phyloP scores from a whole-genome alignment of 2,329 filamentous ascomycete species.

The Botrytis medusae region DNA sequence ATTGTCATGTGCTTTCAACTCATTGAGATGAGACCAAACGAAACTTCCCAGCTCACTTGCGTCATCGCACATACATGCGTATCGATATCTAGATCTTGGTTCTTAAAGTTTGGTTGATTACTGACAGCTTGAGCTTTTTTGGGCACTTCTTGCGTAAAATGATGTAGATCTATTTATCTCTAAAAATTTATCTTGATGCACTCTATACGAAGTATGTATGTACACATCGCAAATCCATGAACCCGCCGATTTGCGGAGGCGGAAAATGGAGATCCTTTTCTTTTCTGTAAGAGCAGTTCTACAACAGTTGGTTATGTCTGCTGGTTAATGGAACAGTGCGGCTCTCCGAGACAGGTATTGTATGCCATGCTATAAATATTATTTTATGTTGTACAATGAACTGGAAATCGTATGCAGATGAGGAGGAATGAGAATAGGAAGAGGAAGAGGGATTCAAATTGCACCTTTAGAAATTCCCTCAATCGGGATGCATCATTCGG shows the following conservation, averaged over 20 bases:
- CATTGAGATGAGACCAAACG: background rate
- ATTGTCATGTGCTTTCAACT: background rate
- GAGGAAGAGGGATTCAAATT: background rate
- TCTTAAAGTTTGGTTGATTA: slow-evolving; percentile 4
- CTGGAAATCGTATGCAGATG: background rate
- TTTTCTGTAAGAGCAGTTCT: background rate
- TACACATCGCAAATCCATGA: background rate
- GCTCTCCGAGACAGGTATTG: background rate
- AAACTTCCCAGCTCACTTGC: slow-evolving; percentile 3
- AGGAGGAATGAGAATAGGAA: background rate
- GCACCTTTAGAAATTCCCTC: background rate
- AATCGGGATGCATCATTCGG: background rate
- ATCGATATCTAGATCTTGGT: slow-evolving; percentile 3
- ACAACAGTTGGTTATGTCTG: background rate
- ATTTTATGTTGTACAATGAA: background rate
- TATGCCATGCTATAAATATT: background rate
- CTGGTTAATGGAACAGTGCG: background rate
- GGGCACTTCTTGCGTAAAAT: background rate
- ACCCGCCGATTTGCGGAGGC: slow-evolving; percentile 7
- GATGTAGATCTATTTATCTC: background rate
- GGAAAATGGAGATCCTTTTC: background rate
- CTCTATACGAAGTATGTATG: background rate
- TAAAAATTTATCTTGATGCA: background rate
- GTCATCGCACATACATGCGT: slow-evolving; percentile 12
- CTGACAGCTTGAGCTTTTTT: background rate